Evolutionary conservation across 176 grass and related monocot genomes (phyloP).

Genomic region (Avena atlantica): DNA sequence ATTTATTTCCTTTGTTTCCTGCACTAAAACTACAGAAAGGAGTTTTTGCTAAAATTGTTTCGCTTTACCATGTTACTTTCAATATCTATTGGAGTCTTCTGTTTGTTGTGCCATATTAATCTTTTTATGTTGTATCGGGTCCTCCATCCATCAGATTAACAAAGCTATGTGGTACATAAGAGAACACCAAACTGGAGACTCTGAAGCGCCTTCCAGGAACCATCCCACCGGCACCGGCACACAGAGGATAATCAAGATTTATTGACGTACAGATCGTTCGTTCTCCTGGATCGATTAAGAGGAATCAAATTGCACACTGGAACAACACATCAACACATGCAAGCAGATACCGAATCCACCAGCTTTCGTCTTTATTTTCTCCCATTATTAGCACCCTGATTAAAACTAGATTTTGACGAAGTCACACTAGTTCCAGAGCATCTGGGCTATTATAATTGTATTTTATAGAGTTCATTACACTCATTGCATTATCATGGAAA

Average conservation of each 20-base stretch:
- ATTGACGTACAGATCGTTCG: constrained; percentile 10
- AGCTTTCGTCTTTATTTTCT: constrained; percentile 52
- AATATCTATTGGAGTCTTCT: background rate
- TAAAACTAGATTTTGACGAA: background rate
- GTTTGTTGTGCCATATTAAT: background rate
- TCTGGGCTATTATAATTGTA: background rate
- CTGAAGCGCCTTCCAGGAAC: constrained; percentile 27
- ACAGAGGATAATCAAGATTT: background rate
- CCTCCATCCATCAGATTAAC: constrained; percentile 8
- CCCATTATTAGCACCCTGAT: constrained; percentile 11
- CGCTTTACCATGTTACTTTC: background rate
- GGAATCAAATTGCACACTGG: constrained; percentile 30
- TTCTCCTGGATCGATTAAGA: constrained; percentile 36
- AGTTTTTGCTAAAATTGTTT: no score
- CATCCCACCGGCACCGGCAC: constrained; percentile 33
- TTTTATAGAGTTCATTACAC: background rate
- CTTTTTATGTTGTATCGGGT: background rate
- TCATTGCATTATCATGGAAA: background rate
- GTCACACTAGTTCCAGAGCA: constrained; percentile 15
- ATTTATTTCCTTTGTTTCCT: no score
- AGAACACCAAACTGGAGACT: background rate
- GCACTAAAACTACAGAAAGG: no score
- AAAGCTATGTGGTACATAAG: background rate
- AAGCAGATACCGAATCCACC: constrained; percentile 21
- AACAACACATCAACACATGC: constrained; percentile 50